phyloP scores from a whole-genome alignment of 345 rosid genomes.

The Balakata baccata region DNA sequence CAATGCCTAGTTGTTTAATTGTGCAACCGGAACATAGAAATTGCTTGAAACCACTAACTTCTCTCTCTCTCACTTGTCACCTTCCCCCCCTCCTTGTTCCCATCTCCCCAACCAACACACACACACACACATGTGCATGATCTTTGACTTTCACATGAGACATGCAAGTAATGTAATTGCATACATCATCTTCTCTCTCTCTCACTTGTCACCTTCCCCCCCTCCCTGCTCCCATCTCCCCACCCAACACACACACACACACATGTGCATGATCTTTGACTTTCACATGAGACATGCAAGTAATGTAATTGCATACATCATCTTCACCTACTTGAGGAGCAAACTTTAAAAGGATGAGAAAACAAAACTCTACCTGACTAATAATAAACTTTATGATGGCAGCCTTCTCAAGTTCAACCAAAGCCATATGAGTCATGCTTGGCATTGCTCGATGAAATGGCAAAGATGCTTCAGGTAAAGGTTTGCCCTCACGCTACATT shows the following conservation, averaged over 20 bases:
- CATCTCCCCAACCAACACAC: neutral
- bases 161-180: neutral
- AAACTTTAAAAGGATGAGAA: neutral
- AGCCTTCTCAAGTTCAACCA: constrained; percentile 87
- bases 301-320: neutral
- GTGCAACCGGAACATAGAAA: neutral
- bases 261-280: neutral
- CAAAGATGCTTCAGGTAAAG: constrained; percentile 83
- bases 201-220: no score
- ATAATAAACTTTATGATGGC: constrained; percentile 80
- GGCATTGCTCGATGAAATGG: constrained; percentile 99
- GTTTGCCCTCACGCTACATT: constrained; percentile 80
- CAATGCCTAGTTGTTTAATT: neutral
- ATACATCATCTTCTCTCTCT: neutral
- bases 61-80: neutral
- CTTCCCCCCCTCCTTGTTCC: neutral
- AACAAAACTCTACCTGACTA: constrained; percentile 60
- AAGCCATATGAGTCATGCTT: constrained; percentile 92
- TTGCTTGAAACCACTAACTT: neutral
- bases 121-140: neutral
- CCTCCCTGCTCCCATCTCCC: neutral
- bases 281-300: neutral
- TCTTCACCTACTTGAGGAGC: neutral
- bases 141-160: neutral
- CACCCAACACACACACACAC: neutral